These are phyloP conservation scores for Aspergillus luchuensis DNA, from an alignment of 2,329 filamentous ascomycete genomes.

Conservation along the genomic window DNA sequence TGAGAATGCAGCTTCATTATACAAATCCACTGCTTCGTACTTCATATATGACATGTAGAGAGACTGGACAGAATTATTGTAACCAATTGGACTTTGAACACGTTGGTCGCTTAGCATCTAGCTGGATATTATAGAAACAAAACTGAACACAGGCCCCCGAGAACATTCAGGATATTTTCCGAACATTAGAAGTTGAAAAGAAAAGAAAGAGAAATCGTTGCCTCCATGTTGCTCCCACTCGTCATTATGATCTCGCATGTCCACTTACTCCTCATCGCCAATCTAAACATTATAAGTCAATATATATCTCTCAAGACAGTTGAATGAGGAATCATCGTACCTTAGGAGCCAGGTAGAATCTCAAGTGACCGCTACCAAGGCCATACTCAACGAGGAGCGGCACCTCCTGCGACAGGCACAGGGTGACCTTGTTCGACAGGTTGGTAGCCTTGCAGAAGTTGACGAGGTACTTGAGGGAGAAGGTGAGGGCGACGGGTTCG, in stretches of 20 bases:
- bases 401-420: slow-evolving; percentile 94
- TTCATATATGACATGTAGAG: neutral
- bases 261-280: slow-evolving; percentile 54
- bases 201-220: slow-evolving; percentile 40
- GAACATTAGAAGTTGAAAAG: slow-evolving; percentile 21
- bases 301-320: neutral
- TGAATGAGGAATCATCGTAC: slow-evolving; percentile 52
- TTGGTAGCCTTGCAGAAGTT: slow-evolving; percentile 99
- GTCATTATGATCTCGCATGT: slow-evolving; percentile 31
- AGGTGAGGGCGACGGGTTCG: slow-evolving; percentile 91
- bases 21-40: neutral
- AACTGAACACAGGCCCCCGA: slow-evolving; percentile 10
- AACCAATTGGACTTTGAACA: slow-evolving; percentile 15
- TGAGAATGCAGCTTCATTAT: neutral
- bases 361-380: slow-evolving; percentile 80
- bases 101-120: slow-evolving; percentile 23
- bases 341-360: slow-evolving; percentile 99
- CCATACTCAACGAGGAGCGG: slow-evolving; percentile 93
- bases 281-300: slow-evolving; percentile 59
- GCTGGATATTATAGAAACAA: slow-evolving; percentile 24
- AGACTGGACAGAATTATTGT: neutral
- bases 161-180: slow-evolving; percentile 27
- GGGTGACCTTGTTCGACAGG: slow-evolving; percentile 78
- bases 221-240: slow-evolving; percentile 50
- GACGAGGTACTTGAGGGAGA: slow-evolving; percentile 98